Base-by-base conservation (phyloP, 768 basidiomycete genomes). In the Hortiboletus flavorubellus region DNA sequence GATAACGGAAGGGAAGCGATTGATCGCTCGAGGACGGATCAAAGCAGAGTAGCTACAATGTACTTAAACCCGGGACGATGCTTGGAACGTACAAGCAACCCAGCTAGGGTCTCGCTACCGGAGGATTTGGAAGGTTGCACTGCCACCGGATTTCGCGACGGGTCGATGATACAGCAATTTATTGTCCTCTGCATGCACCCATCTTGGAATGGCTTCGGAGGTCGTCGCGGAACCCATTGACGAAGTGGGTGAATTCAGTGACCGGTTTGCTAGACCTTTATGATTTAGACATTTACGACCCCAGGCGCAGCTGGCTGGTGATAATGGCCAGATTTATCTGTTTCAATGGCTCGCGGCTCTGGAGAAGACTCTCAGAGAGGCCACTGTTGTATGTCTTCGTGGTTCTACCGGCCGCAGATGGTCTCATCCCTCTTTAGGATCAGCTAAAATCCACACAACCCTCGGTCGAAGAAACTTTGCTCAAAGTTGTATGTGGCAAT, bases 311-410 rank as follows among this genome's bases (percentile, higher is more conserved):
- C 71, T 91, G 26, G 70, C 79, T 4, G 84, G 81, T 39, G 92
- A 93, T 54, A 86, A 86, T 69, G 88, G 85, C 14, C 90, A 92
- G 59, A 79, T 93, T 48, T 89, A 91, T 63, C 70, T 94, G 15
- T 89, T 94, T 64, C 87, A 89, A 64, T 96, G 91, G 89, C 78
- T 94, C 10, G 81, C 84, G 8, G 73, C 77, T 10, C 79, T 81
- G 3, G 86, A 92, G 68, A 81, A 79, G 65, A 77, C 76, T 26
- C 68, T 91, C 18, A 75, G 72, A 26, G 72, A 75, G 1, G 73
- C 78, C 15, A 62, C 78, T 1, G 64, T 78, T 30, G 91, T 92
- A 63, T 49, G 89, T 73, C 8, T 35, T 33, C 9, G 29, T 39
- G 8, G 38, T 23, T 46, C 23, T 1, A 8, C 39, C 23, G 14